Percentiles rank a stretch among this genome's conserved stretches.
Evolutionary conservation across 192 early-diverging fungal species (phyloP).

Genomic region (Coemansia sp.): DNA sequence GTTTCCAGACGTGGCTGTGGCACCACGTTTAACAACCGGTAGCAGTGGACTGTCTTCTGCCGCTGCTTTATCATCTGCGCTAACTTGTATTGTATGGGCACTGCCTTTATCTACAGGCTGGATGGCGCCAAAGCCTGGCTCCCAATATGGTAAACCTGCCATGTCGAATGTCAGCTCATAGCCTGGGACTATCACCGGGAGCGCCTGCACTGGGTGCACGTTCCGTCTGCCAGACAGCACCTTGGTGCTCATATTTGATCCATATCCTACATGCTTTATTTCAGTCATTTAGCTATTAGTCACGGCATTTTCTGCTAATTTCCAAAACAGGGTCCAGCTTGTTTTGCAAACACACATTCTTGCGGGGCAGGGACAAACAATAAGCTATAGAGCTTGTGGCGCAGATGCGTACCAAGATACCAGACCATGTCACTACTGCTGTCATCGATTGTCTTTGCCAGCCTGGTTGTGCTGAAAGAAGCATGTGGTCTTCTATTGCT

Average conservation of each 20-base stretch:
- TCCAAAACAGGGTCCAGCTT: neutral
- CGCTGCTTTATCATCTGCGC: neutral
- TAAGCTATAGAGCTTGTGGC: neutral
- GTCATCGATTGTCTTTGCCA: neutral
- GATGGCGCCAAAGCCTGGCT: slow-evolving; percentile 51
- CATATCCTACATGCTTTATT: slow-evolving; percentile 31
- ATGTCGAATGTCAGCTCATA: slow-evolving; percentile 53
- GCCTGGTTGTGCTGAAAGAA: neutral
- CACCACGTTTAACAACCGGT: neutral
- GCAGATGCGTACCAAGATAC: slow-evolving; percentile 32
- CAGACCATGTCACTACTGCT: slow-evolving; percentile 17
- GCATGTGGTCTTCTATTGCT: neutral
- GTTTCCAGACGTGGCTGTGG: neutral
- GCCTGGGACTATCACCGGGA: slow-evolving; percentile 34
- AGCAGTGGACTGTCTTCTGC: neutral
- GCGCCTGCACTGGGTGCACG: slow-evolving; percentile 37
- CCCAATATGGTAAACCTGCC: slow-evolving; percentile 46
- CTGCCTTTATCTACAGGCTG: slow-evolving; percentile 8
- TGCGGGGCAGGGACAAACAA: neutral
- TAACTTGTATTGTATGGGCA: neutral
- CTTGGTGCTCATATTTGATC: slow-evolving; percentile 50
- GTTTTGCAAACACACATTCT: neutral
- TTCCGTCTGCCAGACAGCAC: slow-evolving; percentile 50
- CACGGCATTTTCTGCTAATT: too few species aligned
- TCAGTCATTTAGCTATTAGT: neutral